Conservation (phyloP, 148 eudicot species). For the Spergularia marina region DNA sequence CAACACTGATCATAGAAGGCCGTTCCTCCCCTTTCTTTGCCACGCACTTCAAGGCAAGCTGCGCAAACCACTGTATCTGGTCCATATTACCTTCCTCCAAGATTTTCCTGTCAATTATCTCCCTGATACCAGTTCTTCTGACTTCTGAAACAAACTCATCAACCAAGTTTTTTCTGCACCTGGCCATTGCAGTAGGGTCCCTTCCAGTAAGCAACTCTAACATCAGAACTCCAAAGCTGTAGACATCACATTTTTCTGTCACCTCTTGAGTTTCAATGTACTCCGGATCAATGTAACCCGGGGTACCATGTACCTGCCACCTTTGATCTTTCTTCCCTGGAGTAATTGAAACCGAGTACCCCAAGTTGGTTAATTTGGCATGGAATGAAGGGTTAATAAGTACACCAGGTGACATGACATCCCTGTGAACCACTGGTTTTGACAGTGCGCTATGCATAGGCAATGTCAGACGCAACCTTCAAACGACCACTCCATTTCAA, state of each 20-base stretch:
- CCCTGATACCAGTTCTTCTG: background rate
- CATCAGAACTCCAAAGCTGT: slow-evolving; percentile 28
- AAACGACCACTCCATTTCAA: slow-evolving; percentile 27
- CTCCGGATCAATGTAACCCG: slow-evolving; percentile 30
- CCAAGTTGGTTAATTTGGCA: slow-evolving; percentile 29
- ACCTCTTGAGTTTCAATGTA: slow-evolving; percentile 20
- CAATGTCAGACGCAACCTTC: slow-evolving; percentile 23
- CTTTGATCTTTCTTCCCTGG: slow-evolving; percentile 19
- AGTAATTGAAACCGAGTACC: slow-evolving; percentile 16
- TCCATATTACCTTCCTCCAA: slow-evolving; percentile 6
- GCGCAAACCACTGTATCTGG: slow-evolving; percentile 14
- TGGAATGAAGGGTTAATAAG: slow-evolving; percentile 18
- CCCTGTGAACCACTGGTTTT: slow-evolving; percentile 32
- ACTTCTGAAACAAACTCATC: slow-evolving; percentile 14
- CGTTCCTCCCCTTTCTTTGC: slow-evolving; percentile 25
- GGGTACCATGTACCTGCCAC: slow-evolving; percentile 25
- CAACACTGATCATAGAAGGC: slow-evolving; percentile 30
- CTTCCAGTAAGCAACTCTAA: slow-evolving; percentile 23
- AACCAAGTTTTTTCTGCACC: slow-evolving; percentile 18
- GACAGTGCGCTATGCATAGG: slow-evolving; percentile 29
- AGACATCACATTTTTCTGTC: slow-evolving; percentile 29
- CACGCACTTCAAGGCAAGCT: slow-evolving; percentile 29
- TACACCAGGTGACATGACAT: slow-evolving; percentile 24
- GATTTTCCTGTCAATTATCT: slow-evolving; percentile 15
- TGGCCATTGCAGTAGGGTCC: slow-evolving; percentile 1